phyloP scores from a whole-genome alignment of 495 filamentous ascomycete genomes.

The Chaetomium tenue region DNA sequence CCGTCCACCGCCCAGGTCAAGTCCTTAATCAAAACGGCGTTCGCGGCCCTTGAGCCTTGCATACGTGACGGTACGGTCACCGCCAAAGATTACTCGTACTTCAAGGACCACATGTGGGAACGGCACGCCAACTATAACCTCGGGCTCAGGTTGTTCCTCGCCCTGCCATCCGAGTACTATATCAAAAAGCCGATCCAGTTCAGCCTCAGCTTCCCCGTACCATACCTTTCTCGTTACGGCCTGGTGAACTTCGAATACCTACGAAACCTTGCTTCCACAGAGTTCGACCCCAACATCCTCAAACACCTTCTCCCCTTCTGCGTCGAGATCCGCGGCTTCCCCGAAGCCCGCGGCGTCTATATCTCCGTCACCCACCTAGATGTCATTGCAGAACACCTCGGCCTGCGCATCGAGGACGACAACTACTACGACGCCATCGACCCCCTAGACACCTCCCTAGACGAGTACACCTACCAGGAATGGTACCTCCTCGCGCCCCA shows the following conservation, averaged over 20 bases:
- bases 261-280: neutral
- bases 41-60: neutral
- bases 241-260: slow-evolving; percentile 1
- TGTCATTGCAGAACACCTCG: neutral
- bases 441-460: neutral
- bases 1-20: neutral
- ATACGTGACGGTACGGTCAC: neutral
- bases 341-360: neutral
- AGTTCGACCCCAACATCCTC: neutral
- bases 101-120: slow-evolving; percentile 1
- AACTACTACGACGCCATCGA: neutral
- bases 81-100: neutral
- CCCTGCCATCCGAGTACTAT: neutral
- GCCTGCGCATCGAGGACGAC: neutral
- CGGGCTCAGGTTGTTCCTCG: neutral
- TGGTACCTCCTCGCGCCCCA: slow-evolving; percentile 5
- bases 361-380: neutral
- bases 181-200: slow-evolving; percentile 4
- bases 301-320: neutral
- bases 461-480: slow-evolving; percentile 1
- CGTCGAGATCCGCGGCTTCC: neutral
- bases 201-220: neutral
- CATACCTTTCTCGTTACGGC: slow-evolving; percentile 3
- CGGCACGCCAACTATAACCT: neutral
- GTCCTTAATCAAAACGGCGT: neutral